Evolutionary conservation across 1,284 basidiomycete species (phyloP).

Genomic region (Trametes sp.): DNA sequence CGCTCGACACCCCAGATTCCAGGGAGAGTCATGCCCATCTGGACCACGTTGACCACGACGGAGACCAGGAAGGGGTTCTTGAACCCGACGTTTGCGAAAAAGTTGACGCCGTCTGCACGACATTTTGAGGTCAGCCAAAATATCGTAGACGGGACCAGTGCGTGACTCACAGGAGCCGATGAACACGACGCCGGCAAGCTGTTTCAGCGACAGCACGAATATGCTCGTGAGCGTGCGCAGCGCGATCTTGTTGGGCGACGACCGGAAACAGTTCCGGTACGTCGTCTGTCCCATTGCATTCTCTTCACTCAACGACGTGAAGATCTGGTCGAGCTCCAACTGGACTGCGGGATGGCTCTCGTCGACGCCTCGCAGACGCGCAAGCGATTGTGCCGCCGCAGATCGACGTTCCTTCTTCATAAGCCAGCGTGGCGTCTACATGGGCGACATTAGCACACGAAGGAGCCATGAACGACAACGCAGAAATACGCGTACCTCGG

Average conservation of each 20-base stretch:
- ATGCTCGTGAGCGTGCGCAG: constrained; percentile 4
- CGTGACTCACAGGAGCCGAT: constrained; percentile 3
- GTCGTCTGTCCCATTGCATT: constrained; percentile 20
- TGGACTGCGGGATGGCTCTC: constrained; percentile 61
- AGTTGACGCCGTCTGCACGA: constrained; percentile 1
- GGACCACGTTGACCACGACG: constrained; percentile 3
- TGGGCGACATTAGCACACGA: neutral
- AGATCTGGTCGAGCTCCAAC: constrained; percentile 73
- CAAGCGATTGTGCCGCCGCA: constrained; percentile 66
- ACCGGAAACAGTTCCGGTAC: constrained; percentile 8
- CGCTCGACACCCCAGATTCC: constrained; percentile 3
- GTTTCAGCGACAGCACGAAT: constrained; percentile 1
- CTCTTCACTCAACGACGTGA: constrained; percentile 75
- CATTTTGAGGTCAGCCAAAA: too few species aligned
- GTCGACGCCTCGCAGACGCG: constrained; percentile 63
- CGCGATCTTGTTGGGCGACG: neutral
- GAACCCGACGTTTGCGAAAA: constrained; percentile 1
- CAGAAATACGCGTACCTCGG: constrained; percentile 56
- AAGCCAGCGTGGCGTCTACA: constrained; percentile 83
- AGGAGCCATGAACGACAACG: constrained; percentile 17
- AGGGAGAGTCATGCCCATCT: constrained; percentile 6
- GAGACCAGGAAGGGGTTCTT: constrained; percentile 3
- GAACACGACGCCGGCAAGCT: constrained; percentile 3
- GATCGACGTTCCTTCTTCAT: constrained; percentile 73
- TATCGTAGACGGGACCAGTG: too few species aligned